A percentile compares a stretch with the other conserved stretches of the same genome.
These are phyloP conservation scores for Rhizophora apiculata DNA, from an alignment of 345 rosid genomes.

Conservation along the genomic window DNA sequence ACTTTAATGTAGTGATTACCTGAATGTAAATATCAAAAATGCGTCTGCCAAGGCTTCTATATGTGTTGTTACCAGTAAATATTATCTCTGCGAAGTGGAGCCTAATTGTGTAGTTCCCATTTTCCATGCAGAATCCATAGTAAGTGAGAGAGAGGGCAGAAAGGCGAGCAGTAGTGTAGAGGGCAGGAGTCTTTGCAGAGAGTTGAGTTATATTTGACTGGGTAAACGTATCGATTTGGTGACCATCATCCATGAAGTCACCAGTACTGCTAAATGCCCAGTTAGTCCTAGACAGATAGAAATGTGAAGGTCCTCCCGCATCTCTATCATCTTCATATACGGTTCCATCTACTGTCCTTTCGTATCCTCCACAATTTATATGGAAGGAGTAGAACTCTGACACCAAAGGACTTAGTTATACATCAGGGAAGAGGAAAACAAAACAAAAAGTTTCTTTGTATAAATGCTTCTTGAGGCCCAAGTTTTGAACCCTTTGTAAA, in stretches of 20 bases:
- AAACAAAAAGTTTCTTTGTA: not conserved
- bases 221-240: not conserved
- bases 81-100: constrained; percentile 18
- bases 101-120: constrained; percentile 17
- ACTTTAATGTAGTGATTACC: not conserved
- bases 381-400: constrained; percentile 10
- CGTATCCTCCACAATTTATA: constrained; percentile 13
- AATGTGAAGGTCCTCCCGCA: constrained; percentile 2
- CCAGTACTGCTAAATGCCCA: constrained; percentile 21
- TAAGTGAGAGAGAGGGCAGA: constrained; percentile 17
- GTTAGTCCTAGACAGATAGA: not conserved
- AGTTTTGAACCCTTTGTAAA: too few relatives aligned
- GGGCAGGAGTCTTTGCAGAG: not conserved
- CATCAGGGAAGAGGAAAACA: not conserved
- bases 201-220: not conserved
- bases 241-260: constrained; percentile 8
- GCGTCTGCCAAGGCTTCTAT: constrained; percentile 13
- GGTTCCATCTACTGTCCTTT: not conserved
- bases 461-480: too few relatives aligned
- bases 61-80: constrained; percentile 9
- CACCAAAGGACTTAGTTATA: not conserved
- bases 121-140: constrained; percentile 15
- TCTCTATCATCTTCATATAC: constrained; percentile 7
- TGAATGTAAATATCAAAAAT: constrained; percentile 16
- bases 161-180: constrained; percentile 9